phyloP scores from a whole-genome alignment of 805 yeast genomes.

The Barnettozyma siamensis region DNA sequence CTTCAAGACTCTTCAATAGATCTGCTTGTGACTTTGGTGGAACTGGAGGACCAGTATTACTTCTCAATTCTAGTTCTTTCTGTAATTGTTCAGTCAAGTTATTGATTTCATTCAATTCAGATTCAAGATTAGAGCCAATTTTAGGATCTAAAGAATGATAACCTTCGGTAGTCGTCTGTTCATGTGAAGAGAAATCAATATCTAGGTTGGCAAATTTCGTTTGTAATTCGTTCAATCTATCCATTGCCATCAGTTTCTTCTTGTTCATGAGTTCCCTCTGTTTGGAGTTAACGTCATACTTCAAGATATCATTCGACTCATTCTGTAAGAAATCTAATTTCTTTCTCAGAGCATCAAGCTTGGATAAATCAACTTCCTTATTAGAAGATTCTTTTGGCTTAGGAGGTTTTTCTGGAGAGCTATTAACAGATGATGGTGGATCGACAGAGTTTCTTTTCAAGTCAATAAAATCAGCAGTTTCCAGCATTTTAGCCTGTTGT shows the following conservation, averaged over 20 bases:
- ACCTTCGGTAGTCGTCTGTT: slow-evolving; percentile 11
- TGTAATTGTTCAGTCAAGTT: slow-evolving; percentile 20
- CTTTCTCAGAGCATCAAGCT: slow-evolving; percentile 48
- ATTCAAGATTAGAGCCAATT: slow-evolving; percentile 34
- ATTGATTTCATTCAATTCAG: slow-evolving; percentile 30
- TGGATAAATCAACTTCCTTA: slow-evolving; percentile 51
- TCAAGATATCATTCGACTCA: slow-evolving; percentile 73
- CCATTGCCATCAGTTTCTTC: slow-evolving; percentile 62
- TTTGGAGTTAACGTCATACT: slow-evolving; percentile 47
- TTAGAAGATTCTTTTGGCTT: slow-evolving; percentile 22
- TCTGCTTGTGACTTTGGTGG: slow-evolving; percentile 13
- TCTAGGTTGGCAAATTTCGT: slow-evolving; percentile 58
- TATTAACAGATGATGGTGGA: slow-evolving; percentile 17
- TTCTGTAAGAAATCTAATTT: slow-evolving; percentile 58
- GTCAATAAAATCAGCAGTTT: slow-evolving; percentile 75
- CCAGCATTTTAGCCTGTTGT: slow-evolving; percentile 78
- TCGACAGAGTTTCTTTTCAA: slow-evolving; percentile 20
- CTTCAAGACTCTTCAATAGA: slow-evolving; percentile 33
- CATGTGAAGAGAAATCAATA: slow-evolving; percentile 38
- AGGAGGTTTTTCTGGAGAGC: slow-evolving; percentile 22
- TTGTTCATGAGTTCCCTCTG: slow-evolving; percentile 52
- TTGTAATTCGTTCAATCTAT: slow-evolving; percentile 67
- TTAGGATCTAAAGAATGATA: slow-evolving; percentile 30
- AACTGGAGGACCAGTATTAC: neutral
- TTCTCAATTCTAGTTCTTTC: slow-evolving; percentile 10